These are phyloP conservation scores for Vaccinium vitisidaea DNA, from an alignment of 148 eudicot species.

Conservation along the genomic window DNA sequence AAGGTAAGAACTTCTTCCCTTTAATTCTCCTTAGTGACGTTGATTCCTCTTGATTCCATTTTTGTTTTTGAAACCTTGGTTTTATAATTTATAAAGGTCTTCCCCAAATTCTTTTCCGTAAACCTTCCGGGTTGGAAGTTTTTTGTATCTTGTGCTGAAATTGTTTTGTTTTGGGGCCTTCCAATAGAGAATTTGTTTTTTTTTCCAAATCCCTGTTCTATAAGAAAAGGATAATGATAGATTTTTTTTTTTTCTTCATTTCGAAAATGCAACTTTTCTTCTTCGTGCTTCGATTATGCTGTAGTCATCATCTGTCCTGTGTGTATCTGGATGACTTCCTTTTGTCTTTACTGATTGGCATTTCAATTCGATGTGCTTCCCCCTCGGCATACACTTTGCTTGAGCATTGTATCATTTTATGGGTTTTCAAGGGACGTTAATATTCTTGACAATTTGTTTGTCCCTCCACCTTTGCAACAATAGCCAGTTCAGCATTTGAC, in stretches of 20 bases:
- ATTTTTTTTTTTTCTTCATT: not conserved
- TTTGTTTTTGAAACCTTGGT: not conserved
- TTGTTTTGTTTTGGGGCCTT: not conserved
- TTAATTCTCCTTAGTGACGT: not conserved
- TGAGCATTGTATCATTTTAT: not conserved
- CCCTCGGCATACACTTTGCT: not conserved
- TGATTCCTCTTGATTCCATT: not conserved
- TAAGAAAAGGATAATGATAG: not conserved
- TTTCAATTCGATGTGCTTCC: not conserved
- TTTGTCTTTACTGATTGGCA: not conserved
- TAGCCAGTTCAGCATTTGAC: not conserved
- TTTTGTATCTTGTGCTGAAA: too few species aligned
- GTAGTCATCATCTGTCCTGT: not conserved
- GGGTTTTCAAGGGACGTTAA: not conserved
- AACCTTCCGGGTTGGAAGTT: not conserved
- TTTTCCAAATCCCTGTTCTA: not conserved
- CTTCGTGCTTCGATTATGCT: not conserved
- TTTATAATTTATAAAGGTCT: not conserved
- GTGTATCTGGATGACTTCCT: not conserved
- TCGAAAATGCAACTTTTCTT: not conserved
- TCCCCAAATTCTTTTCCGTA: not conserved
- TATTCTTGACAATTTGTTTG: not conserved
- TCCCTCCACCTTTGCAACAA: not conserved
- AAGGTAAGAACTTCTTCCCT: not conserved
- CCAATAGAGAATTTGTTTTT: not conserved